These are phyloP conservation scores for Orbilia javanica DNA, from an alignment of 2,329 filamentous ascomycete species.

Conservation along the genomic window DNA sequence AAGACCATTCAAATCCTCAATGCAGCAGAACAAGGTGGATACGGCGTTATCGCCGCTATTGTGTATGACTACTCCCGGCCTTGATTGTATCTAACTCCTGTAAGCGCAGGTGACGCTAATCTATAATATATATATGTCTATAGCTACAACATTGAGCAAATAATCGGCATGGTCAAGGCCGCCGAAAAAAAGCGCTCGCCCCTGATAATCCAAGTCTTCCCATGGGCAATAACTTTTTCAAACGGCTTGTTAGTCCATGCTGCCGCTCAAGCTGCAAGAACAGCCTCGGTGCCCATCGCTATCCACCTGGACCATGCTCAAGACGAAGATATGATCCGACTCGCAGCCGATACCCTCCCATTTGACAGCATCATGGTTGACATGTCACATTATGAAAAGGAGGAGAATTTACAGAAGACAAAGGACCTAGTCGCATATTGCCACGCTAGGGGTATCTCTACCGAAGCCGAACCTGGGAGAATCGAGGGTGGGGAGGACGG, in stretches of 20 bases:
- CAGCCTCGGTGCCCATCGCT: constrained; percentile 72
- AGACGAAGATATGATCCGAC: constrained; percentile 73
- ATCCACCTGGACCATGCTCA: constrained; percentile 78
- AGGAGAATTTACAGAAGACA: constrained; percentile 76
- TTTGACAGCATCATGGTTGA: constrained; percentile 84
- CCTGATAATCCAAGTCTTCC: constrained; percentile 79
- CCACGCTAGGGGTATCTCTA: constrained; percentile 75
- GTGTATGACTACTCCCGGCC: constrained; percentile 65
- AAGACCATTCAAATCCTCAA: constrained; percentile 72
- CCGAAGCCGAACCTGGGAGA: constrained; percentile 78
- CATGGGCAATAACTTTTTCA: constrained; percentile 78
- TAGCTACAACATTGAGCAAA: constrained; percentile 78
- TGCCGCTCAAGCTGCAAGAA: constrained; percentile 71
- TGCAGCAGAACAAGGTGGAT: constrained; percentile 70
- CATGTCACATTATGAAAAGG: constrained; percentile 79
- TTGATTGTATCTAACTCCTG: neutral
- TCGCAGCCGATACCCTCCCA: constrained; percentile 72
- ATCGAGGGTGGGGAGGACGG: constrained; percentile 83
- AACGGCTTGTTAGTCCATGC: constrained; percentile 71
- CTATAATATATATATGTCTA: constrained; percentile 66
- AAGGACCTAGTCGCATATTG: constrained; percentile 74
- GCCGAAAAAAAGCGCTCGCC: constrained; percentile 77
- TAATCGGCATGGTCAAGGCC: constrained; percentile 76
- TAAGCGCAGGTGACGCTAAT: neutral
- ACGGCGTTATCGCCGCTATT: constrained; percentile 72